phyloP scores from a whole-genome alignment of 2,329 filamentous ascomycete species.

The Biscogniauxia sp. region DNA sequence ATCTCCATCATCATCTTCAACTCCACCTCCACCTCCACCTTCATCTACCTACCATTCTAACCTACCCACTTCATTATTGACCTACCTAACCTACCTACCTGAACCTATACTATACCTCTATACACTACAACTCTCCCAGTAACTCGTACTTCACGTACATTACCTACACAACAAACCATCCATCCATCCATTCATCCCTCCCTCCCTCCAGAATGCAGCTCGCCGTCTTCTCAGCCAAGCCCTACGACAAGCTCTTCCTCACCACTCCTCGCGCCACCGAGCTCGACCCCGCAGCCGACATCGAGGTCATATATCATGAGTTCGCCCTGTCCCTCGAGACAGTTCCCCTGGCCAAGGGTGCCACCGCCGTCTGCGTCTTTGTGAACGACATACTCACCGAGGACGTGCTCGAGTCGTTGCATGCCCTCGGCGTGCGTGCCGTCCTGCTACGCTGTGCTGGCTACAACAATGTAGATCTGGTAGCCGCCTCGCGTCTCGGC shows the following conservation, averaged over 20 bases:
- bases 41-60: too few relatives aligned
- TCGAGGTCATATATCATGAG: conserved; percentile 57
- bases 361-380: conserved; percentile 63
- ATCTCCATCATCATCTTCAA: too few relatives aligned
- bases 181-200: too few relatives aligned
- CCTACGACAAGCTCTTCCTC: conserved; percentile 59
- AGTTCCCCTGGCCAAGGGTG: conserved; percentile 49
- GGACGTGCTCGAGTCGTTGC: conserved; percentile 50
- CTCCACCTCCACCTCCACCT: too few relatives aligned
- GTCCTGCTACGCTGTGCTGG: conserved; percentile 67
- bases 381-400: conserved; percentile 61
- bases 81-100: too few relatives aligned
- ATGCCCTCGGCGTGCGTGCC: conserved; percentile 49
- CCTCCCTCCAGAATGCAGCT: conserved; percentile 42
- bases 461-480: conserved; percentile 65
- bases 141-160: too few relatives aligned
- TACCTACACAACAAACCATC: too few relatives aligned
- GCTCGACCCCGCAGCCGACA: conserved; percentile 32
- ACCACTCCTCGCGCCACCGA: conserved; percentile 39
- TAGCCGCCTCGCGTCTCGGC: conserved; percentile 49
- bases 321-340: conserved; percentile 57
- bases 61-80: too few relatives aligned
- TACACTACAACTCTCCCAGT: too few relatives aligned
- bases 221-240: conserved; percentile 63
- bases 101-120: too few relatives aligned